These are phyloP conservation scores for Penicillium pulvis DNA, from an alignment of 495 filamentous ascomycete species.

Conservation along the genomic window DNA sequence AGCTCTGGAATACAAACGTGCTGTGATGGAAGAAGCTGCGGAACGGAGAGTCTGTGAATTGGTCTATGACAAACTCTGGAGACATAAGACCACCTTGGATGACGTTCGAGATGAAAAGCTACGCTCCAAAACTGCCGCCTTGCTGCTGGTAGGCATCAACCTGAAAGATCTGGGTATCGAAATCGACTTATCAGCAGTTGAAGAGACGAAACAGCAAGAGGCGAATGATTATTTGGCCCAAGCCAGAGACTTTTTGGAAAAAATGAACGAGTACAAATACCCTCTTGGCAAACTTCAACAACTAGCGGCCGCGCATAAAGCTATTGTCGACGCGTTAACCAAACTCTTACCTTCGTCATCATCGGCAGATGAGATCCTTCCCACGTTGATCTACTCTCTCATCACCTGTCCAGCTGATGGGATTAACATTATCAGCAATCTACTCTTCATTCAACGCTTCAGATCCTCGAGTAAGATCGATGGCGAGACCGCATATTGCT, in stretches of 20 bases:
- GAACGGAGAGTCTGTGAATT: constrained; percentile 85
- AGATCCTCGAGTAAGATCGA: constrained; percentile 82
- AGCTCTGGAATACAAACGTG: constrained; percentile 71
- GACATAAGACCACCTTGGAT: constrained; percentile 88
- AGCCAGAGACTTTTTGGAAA: constrained; percentile 71
- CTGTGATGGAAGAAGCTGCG: constrained; percentile 86
- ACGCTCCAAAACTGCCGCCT: constrained; percentile 88
- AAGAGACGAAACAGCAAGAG: constrained; percentile 65
- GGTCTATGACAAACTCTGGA: constrained; percentile 85
- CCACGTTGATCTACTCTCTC: constrained; percentile 92
- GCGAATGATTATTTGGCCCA: constrained; percentile 70
- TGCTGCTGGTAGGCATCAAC: constrained; percentile 87
- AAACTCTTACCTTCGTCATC: constrained; percentile 79
- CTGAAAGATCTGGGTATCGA: constrained; percentile 85
- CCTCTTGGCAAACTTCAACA: constrained; percentile 90
- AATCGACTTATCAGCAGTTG: constrained; percentile 52
- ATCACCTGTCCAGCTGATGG: constrained; percentile 87
- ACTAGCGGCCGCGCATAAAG: constrained; percentile 86
- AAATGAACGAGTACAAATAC: constrained; percentile 85
- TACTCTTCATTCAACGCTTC: constrained; percentile 92
- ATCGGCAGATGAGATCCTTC: constrained; percentile 94
- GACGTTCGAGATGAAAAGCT: constrained; percentile 95
- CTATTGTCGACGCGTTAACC: constrained; percentile 86
- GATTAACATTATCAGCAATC: constrained; percentile 88
- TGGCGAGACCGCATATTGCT: constrained; percentile 92